phyloP scores from a whole-genome alignment of 2,329 filamentous ascomycete genomes.

The Arachnomyces sp. region DNA sequence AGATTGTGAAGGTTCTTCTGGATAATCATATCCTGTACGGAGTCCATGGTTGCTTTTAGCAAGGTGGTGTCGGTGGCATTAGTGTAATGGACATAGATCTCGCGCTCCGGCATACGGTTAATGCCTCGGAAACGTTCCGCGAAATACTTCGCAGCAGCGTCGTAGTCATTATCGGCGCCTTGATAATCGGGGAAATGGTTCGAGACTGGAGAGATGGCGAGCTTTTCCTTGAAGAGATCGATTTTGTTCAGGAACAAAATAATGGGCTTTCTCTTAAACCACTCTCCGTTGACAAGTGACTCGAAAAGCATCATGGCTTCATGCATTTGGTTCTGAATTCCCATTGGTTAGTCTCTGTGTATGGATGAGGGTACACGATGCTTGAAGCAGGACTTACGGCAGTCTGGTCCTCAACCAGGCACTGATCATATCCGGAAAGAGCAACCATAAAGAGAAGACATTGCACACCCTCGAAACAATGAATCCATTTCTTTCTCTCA shows the following conservation, averaged over 20 bases:
- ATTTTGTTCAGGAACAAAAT: conserved; percentile 86
- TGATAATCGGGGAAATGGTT: conserved; percentile 73
- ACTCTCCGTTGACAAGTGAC: conserved; percentile 76
- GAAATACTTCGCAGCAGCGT: conserved; percentile 72
- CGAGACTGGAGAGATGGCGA: conserved; percentile 61
- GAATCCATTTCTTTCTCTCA: conserved; percentile 95
- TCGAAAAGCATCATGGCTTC: conserved; percentile 82
- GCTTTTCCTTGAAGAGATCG: conserved; percentile 74
- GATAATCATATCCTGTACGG: conserved; percentile 81
- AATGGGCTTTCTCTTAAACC: conserved; percentile 74
- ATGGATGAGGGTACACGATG: background rate
- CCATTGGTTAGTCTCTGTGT: background rate
- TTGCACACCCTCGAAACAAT: conserved; percentile 91
- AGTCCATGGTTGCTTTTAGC: conserved; percentile 78
- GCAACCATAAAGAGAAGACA: conserved; percentile 89
- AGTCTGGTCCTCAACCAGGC: conserved; percentile 90
- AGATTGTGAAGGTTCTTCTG: conserved; percentile 74
- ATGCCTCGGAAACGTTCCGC: conserved; percentile 72
- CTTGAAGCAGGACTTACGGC: conserved; percentile 56
- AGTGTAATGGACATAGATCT: conserved; percentile 54
- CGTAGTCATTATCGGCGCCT: conserved; percentile 62
- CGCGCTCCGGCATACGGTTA: conserved; percentile 55
- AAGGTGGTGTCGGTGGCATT: conserved; percentile 62
- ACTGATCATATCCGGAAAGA: conserved; percentile 94
- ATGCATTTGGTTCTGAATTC: conserved; percentile 74